Base-by-base conservation (phyloP, 306 rosid species). In the Purshia tridentata region DNA sequence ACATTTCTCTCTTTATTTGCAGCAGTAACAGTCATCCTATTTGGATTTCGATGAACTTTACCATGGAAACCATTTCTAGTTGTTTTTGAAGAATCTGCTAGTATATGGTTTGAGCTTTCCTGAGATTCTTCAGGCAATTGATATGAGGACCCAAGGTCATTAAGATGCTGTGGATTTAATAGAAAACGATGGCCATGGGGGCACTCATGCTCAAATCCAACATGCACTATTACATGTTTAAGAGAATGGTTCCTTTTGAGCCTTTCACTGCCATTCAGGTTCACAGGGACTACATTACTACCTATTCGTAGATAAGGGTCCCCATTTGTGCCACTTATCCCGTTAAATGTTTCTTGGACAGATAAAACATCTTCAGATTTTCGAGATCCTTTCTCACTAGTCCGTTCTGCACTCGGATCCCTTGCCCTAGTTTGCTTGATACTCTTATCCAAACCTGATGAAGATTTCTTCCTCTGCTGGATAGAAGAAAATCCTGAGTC, bases 141-240 rank as follows among this genome's bases (percentile, higher is more conserved):
- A 83, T 86, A 86, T 12, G 77, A 68, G 1, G 86, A 61, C 67
- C 94, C 98, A 67, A 87, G 92, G 74, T 89, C 93, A 67, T 79
- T 40, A 52, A 93, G 92, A 85, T 87, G 93, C 68, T 86, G 91
- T 3, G 86, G 82, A 84, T 81, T 88, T 79, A 93, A 84, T 65
- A 91, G 76, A 82, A 93, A 91, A 77, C 98, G 96, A 64, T 93
- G 98, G 67, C 98, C 98, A 86, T 67, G 86, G 64, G 97, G 91
- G 80, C 98, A 93, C 73, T 93, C 98, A 77, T 91, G 94, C 88
- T 93, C 98, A 70, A 91, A 91, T 57, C 98, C 98, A 79, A 91
- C 87, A 87, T 90, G 84, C 35, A 78, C 84, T 39, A 75, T 61
- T 53, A 62, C 88, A 72, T 86, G 87, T 77, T 81, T 84, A 66